Evolutionary conservation across 1,139 yeast genomes (phyloP).

Genomic region (Saccharomyces pastorianus): DNA sequence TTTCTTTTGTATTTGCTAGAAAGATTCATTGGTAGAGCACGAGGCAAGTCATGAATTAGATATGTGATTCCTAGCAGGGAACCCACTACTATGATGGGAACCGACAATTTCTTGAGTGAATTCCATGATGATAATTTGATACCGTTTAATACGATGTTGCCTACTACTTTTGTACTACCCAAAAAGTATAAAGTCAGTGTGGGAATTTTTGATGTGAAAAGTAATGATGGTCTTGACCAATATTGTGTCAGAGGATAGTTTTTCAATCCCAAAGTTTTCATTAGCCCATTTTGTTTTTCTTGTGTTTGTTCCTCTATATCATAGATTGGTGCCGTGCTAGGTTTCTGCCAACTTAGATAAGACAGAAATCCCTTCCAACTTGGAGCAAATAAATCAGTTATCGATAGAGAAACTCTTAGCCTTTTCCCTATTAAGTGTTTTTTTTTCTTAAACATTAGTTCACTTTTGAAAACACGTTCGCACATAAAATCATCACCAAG

Average conservation of each 20-base stretch:
- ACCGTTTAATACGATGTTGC: slow-evolving; percentile 30
- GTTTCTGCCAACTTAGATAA: slow-evolving; percentile 26
- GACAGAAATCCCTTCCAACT: slow-evolving; percentile 47
- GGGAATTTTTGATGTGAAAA: slow-evolving; percentile 31
- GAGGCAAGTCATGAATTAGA: slow-evolving; percentile 71
- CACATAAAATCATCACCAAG: slow-evolving; percentile 53
- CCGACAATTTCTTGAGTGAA: slow-evolving; percentile 28
- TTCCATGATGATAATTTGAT: slow-evolving; percentile 30
- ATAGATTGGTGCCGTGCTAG: slow-evolving; percentile 10
- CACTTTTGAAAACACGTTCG: slow-evolving; percentile 64
- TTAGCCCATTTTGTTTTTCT: not conserved
- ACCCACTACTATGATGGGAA: slow-evolving; percentile 41
- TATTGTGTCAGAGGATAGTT: slow-evolving; percentile 24
- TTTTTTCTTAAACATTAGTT: slow-evolving; percentile 74
- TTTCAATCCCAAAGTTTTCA: slow-evolving; percentile 15
- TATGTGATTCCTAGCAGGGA: slow-evolving; percentile 57
- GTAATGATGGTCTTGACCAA: slow-evolving; percentile 28
- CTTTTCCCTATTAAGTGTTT: slow-evolving; percentile 56
- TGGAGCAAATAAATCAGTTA: slow-evolving; percentile 73
- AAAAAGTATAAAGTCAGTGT: slow-evolving; percentile 30
- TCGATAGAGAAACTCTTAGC: slow-evolving; percentile 50
- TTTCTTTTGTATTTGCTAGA: slow-evolving; percentile 62
- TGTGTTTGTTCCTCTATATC: not conserved
- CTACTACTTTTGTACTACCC: slow-evolving; percentile 32
- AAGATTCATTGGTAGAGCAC: slow-evolving; percentile 78